Percentiles rank a stretch among this genome's conserved stretches.
phyloP scores from a whole-genome alignment of 371 early-diverging fungal species.

The Cokeromyces recurvatus region DNA sequence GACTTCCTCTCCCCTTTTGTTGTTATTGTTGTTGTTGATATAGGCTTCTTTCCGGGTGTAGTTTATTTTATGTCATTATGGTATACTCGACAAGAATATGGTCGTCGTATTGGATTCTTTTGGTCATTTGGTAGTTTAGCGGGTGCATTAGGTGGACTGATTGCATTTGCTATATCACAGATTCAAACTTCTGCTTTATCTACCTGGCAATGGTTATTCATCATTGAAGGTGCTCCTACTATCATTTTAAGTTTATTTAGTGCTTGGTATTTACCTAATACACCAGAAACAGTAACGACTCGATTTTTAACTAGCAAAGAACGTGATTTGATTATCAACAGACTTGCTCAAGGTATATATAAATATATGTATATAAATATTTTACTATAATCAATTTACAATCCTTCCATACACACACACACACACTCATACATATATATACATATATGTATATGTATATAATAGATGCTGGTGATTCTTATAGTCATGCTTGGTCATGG shows the following conservation, averaged over 20 bases:
- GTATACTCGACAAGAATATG: slow-evolving; percentile 42
- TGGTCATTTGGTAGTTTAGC: slow-evolving; percentile 39
- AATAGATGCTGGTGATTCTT: slow-evolving; percentile 36
- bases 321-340: slow-evolving; percentile 19
- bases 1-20: too few relatives aligned
- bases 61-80: slow-evolving; percentile 34
- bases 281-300: slow-evolving; percentile 51
- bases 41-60: slow-evolving; percentile 23
- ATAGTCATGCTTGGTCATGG: slow-evolving; percentile 45
- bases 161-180: slow-evolving; percentile 32
- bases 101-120: slow-evolving; percentile 36
- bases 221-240: slow-evolving; percentile 31
- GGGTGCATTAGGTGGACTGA: slow-evolving; percentile 40
- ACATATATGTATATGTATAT: too few relatives aligned
- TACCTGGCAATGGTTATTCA: slow-evolving; percentile 36
- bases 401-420: too few relatives aligned
- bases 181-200: slow-evolving; percentile 21
- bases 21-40: too few relatives aligned
- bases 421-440: too few relatives aligned
- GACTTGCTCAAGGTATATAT: not conserved
- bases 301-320: slow-evolving; percentile 31
- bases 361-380: too few relatives aligned
- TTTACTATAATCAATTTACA: too few relatives aligned
- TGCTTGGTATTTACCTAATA: slow-evolving; percentile 50
- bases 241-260: slow-evolving; percentile 33